phyloP scores from a whole-genome alignment of 2,329 filamentous ascomycete species.

The Penicillium sp. region DNA sequence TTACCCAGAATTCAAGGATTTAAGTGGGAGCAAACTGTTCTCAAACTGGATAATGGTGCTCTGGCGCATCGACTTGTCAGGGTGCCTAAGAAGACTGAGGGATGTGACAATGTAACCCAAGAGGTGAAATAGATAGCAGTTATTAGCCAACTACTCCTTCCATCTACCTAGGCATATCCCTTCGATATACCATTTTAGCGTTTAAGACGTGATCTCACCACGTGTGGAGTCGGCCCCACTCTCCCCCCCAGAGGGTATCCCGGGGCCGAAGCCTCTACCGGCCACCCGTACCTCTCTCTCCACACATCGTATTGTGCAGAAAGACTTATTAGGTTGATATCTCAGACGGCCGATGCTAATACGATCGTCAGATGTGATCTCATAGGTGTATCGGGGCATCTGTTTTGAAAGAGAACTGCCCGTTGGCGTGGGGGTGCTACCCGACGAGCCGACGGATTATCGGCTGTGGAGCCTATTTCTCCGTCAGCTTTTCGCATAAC shows the following conservation, averaged over 20 bases:
- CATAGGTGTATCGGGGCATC: not conserved
- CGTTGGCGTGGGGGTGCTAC: constrained; percentile 6
- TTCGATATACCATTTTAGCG: constrained; percentile 1
- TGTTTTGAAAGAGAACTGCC: constrained; percentile 1
- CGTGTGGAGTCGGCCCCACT: not conserved
- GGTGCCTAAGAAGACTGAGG: constrained; percentile 43
- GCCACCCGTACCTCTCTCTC: not conserved
- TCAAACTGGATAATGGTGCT: constrained; percentile 51
- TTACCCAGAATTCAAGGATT: constrained; percentile 56
- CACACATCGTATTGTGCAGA: not conserved
- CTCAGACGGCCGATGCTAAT: fast-evolving
- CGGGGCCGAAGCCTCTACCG: not conserved
- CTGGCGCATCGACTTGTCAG: constrained; percentile 53
- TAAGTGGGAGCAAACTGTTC: constrained; percentile 53
- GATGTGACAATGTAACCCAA: not conserved
- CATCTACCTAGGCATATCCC: not conserved
- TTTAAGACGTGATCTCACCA: not conserved
- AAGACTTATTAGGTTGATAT: fast-evolving
- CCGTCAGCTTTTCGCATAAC: not conserved
- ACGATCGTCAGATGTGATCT: not conserved
- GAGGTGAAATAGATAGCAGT: not conserved
- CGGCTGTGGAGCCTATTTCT: constrained; percentile 9
- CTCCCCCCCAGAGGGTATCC: not conserved
- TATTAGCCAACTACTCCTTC: not conserved
- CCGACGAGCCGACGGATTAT: constrained; percentile 11